These are phyloP conservation scores for Corinectria fuckeliana DNA, from an alignment of 2,329 filamentous ascomycete species.

Conservation along the genomic window DNA sequence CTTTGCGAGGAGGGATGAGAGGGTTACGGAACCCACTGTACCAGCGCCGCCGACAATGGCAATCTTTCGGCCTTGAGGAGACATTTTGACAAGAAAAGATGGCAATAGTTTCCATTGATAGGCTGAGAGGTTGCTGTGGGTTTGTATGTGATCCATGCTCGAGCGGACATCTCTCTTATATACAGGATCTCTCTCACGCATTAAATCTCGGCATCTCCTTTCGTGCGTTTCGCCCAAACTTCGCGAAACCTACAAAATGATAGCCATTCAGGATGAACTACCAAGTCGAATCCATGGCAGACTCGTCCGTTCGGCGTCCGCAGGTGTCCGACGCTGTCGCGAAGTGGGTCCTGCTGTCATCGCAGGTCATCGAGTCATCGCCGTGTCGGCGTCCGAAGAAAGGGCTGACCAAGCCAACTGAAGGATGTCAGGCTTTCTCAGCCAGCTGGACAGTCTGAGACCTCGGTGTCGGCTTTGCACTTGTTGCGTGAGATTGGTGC, in stretches of 20 bases:
- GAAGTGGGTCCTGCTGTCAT: not conserved
- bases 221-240: not conserved
- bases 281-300: not conserved
- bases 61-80: constrained; percentile 33
- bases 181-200: not conserved
- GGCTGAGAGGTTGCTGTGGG: too few relatives aligned
- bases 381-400: not conserved
- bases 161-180: not conserved
- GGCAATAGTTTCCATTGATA: too few relatives aligned
- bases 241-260: not conserved
- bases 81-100: constrained; percentile 3
- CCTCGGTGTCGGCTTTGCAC: not conserved
- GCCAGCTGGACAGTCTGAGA: not conserved
- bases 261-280: not conserved
- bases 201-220: not conserved
- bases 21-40: constrained; percentile 46
- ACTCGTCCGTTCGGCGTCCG: constrained; percentile 6
- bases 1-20: constrained; percentile 48
- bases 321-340: not conserved
- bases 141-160: not conserved
- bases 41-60: constrained; percentile 45
- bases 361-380: too few relatives aligned
- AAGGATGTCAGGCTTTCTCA: not conserved
- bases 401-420: not conserved
- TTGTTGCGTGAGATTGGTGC: not conserved